Evolutionary conservation across 805 yeast species (phyloP).

Genomic region (Yamadazyma takamatsuzukensis): DNA sequence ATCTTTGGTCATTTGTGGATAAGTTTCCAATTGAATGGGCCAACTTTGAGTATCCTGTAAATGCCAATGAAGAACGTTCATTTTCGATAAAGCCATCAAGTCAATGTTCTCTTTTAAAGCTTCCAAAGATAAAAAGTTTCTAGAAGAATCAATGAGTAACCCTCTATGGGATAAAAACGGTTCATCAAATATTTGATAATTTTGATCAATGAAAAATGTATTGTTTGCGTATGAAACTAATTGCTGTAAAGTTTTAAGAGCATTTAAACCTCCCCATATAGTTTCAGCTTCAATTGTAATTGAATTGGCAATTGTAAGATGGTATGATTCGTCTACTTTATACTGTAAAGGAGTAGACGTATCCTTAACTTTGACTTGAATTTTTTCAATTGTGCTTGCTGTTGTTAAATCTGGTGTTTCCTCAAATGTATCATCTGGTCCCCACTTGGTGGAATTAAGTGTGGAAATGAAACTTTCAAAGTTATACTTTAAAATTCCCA

Average conservation of each 20-base stretch:
- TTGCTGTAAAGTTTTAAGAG: slow-evolving; percentile 38
- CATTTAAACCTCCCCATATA: slow-evolving; percentile 41
- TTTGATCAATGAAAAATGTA: slow-evolving; percentile 25
- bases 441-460: too few relatives aligned
- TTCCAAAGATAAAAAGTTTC: slow-evolving; percentile 28
- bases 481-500: too few relatives aligned
- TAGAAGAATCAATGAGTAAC: slow-evolving; percentile 32
- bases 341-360: slow-evolving; percentile 21
- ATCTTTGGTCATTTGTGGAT: slow-evolving; percentile 37
- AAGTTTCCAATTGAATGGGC: slow-evolving; percentile 30
- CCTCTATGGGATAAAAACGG: slow-evolving; percentile 39
- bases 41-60: slow-evolving; percentile 37
- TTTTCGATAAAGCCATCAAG: slow-evolving; percentile 32
- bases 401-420: too few relatives aligned
- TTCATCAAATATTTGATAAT: slow-evolving; percentile 28
- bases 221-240: slow-evolving; percentile 25
- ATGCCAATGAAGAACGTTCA: slow-evolving; percentile 42
- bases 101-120: slow-evolving; percentile 32
- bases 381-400: too few relatives aligned
- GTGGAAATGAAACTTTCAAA: too few relatives aligned
- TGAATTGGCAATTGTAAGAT: slow-evolving; percentile 15
- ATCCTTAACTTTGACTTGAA: background rate
- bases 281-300: slow-evolving; percentile 28
- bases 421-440: too few relatives aligned
- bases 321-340: slow-evolving; percentile 36